Conservation (phyloP, 371 early-diverging fungal genomes). For the Circinella umbellata region DNA sequence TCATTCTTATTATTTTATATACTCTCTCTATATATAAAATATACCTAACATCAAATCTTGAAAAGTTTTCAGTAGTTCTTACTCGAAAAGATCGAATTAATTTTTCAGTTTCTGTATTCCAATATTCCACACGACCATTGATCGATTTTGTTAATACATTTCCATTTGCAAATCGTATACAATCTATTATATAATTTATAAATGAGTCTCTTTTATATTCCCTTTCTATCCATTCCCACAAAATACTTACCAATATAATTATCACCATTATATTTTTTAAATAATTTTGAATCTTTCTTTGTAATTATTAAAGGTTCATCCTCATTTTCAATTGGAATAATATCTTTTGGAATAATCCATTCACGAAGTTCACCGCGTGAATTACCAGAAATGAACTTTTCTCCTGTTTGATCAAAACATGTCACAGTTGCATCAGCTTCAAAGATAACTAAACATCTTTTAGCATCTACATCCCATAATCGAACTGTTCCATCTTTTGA, state of each 20-base stretch:
- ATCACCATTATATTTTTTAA: conserved; percentile 49
- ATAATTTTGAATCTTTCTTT: conserved; percentile 36
- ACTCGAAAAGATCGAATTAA: conserved; percentile 41
- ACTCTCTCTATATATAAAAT: neutral
- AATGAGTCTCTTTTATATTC: no score
- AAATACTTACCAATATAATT: conserved; percentile 45
- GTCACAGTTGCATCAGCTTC: conserved; percentile 65
- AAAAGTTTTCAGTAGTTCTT: conserved; percentile 46
- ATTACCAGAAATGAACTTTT: conserved; percentile 60
- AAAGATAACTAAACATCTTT: conserved; percentile 68
- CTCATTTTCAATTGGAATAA: neutral
- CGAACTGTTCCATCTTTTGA: conserved; percentile 86
- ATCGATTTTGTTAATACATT: conserved; percentile 74
- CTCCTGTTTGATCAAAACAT: conserved; percentile 63
- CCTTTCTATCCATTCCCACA: no score
- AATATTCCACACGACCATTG: conserved; percentile 77
- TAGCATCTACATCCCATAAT: conserved; percentile 83
- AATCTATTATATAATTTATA: conserved; percentile 43
- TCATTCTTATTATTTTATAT: no score
- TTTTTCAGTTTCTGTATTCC: conserved; percentile 59
- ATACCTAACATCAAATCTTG: conserved; percentile 49
- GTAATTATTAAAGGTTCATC: conserved; percentile 36
- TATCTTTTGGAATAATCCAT: conserved; percentile 58
- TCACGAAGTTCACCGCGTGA: conserved; percentile 61
- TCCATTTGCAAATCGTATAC: conserved; percentile 68